Base-by-base conservation (phyloP, 148 eudicot genomes). In the Arctostaphylos glauca region DNA sequence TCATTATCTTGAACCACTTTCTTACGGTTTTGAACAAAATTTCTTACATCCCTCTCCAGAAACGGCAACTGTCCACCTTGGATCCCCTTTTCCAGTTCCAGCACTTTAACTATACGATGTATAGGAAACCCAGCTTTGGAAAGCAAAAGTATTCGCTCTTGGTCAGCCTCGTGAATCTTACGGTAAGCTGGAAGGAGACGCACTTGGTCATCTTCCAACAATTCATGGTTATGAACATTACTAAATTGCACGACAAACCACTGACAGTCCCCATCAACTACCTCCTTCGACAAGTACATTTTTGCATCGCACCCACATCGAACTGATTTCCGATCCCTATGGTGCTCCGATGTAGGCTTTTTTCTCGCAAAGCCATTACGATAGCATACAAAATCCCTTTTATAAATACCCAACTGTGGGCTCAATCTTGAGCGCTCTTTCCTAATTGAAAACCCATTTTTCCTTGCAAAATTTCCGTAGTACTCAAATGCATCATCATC, bases 231-330 rank as follows among this genome's bases (percentile, higher is more conserved):
- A 80, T 83, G 85, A 23, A 83, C 88, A 47, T 79, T 82, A 78
- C 88, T 86, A 62, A 88, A 88, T 56, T 88, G 90, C 50, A 87
- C 88, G 62, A 90, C 89, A 83, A 85, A 77, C 92, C 92, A 90
- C 83, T 88, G 89, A 53, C 86, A 86, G 75, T 76, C 81, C 48
- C 90, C 90, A 60, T 88, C 86, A 10, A 86, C 58, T 74, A 86
- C 80, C 81, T 87, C 90, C 82, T 89, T 89, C 2, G 90, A 90
- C 83, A 86, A 59, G 81, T 83, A 90, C 90, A 90, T 86, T 73
- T 85, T 90, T 18, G 90, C 92, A 83, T 90, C 92, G 81, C 90
- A 90, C 2, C 92, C 90, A 80, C 90, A 88, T 18, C 90, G 83
- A 64, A 85, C 76, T 9, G 90, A 90, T 81, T 88, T 88, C n/a